Evolutionary conservation across 202 grass and related monocot species (phyloP).

Genomic region (Brachypodium distachyon): DNA sequence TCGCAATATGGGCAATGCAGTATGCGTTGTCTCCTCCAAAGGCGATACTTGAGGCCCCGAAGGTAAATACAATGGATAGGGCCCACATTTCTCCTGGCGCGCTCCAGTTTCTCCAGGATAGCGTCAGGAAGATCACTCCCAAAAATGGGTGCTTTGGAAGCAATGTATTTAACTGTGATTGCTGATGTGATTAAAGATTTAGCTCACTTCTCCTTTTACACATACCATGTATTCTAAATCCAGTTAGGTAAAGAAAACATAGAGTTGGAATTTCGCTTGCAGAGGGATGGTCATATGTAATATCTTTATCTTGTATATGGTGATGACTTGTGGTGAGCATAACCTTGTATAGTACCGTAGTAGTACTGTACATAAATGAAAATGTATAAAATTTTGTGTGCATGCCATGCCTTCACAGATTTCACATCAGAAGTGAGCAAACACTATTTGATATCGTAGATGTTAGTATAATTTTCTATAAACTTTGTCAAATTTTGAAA

Average conservation of each 20-base stretch:
- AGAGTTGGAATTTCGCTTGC: not conserved
- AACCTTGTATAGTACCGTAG: not conserved
- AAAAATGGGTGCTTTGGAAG: constrained; percentile 61
- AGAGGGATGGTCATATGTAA: not conserved
- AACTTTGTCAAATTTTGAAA: too few relatives aligned
- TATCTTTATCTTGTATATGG: not conserved
- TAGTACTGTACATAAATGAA: not conserved
- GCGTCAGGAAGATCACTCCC: constrained; percentile 59
- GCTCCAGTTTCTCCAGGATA: constrained; percentile 48
- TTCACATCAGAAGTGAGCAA: too few relatives aligned
- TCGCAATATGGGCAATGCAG: constrained; percentile 94
- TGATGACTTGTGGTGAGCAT: not conserved
- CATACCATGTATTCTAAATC: not conserved
- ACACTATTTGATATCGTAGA: too few relatives aligned
- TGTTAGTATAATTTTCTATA: too few relatives aligned
- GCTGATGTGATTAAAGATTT: constrained; percentile 22
- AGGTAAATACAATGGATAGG: constrained; percentile 88
- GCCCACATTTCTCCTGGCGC: constrained; percentile 32
- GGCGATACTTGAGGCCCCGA: constrained; percentile 54
- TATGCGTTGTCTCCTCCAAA: constrained; percentile 58
- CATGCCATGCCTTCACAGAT: too few relatives aligned
- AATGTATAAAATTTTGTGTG: not conserved
- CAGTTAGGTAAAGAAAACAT: not conserved
- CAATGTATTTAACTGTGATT: constrained; percentile 40
- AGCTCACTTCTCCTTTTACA: not conserved